A percentile compares a stretch with the other conserved stretches of the same genome.
phyloP scores from a whole-genome alignment of 2,329 filamentous ascomycete genomes.

The Ascochyta koolunga region DNA sequence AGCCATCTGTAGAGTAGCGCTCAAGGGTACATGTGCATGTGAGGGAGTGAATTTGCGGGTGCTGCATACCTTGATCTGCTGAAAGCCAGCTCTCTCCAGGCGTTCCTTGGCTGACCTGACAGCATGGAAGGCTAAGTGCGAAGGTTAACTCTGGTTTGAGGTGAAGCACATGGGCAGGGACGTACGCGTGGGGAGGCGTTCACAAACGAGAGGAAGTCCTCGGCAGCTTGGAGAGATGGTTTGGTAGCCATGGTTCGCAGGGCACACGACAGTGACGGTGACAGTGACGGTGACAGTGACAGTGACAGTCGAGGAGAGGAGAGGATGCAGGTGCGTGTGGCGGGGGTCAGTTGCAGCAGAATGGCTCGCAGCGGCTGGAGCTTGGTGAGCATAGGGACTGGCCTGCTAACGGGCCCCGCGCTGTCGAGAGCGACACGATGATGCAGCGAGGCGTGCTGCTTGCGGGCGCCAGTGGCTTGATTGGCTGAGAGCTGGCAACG shows the following conservation, averaged over 20 bases:
- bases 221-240: slow-evolving; percentile 58
- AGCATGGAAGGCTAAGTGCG: slow-evolving; percentile 83
- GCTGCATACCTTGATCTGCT: slow-evolving; percentile 70
- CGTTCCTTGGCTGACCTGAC: slow-evolving; percentile 78
- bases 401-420: slow-evolving; percentile 19
- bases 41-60: neutral
- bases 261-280: slow-evolving; percentile 21
- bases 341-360: slow-evolving; percentile 22
- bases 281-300: slow-evolving; percentile 16
- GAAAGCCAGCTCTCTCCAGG: slow-evolving; percentile 83
- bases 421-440: slow-evolving; percentile 19
- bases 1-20: neutral
- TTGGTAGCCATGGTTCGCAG: slow-evolving; percentile 45
- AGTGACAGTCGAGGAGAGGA: slow-evolving; percentile 14
- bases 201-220: slow-evolving; percentile 91
- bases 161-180: slow-evolving; percentile 14
- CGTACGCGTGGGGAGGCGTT: slow-evolving; percentile 91
- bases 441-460: slow-evolving; percentile 12
- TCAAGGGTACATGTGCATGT: neutral
- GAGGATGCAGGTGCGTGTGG: slow-evolving; percentile 10
- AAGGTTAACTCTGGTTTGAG: slow-evolving; percentile 10
- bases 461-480: slow-evolving; percentile 19
- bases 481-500: slow-evolving; percentile 26
- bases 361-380: slow-evolving; percentile 18
- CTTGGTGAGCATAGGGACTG: slow-evolving; percentile 30